Evolutionary conservation across 352 stramenopile genomes (phyloP).

Genomic region (Blastocystis sp.): DNA sequence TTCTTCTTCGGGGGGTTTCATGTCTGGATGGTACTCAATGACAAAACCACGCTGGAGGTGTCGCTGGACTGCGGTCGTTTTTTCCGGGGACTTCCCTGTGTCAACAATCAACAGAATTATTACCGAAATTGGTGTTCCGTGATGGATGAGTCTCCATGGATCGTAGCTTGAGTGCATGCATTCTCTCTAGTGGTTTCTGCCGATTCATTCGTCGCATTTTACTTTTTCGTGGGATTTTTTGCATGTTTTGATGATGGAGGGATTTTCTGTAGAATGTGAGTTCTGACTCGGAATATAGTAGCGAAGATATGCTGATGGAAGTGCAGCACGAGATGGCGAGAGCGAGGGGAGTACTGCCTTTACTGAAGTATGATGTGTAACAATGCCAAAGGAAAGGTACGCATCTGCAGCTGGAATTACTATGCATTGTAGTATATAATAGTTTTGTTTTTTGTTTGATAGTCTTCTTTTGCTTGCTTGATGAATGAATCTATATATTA

Average conservation of each 20-base stretch:
- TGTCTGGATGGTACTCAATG: slow-evolving; percentile 32
- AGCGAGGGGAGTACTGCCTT: no score
- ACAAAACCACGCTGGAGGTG: slow-evolving; percentile 43
- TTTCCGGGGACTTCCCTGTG: background rate
- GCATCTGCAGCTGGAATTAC: no score
- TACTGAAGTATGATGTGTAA: no score
- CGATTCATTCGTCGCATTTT: background rate
- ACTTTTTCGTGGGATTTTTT: slow-evolving; percentile 51
- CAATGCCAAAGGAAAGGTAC: no score
- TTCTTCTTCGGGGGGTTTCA: slow-evolving; percentile 53
- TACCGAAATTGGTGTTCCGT: slow-evolving; percentile 45
- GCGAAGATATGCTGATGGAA: no score
- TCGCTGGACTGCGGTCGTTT: background rate
- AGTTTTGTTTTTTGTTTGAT: no score
- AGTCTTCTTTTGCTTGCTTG: no score
- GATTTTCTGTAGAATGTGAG: no score
- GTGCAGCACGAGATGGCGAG: no score
- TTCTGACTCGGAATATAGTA: no score
- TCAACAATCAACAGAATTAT: background rate
- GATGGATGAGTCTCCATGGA: slow-evolving; percentile 16
- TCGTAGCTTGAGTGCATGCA: background rate
- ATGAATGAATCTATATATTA: background rate
- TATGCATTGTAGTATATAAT: no score
- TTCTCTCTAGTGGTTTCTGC: slow-evolving; percentile 1
- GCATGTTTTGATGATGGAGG: background rate